A percentile compares a stretch with the other conserved stretches of the same genome.
phyloP scores from a whole-genome alignment of 2,329 filamentous ascomycete genomes.

The Trichoderma atrobrunneum region DNA sequence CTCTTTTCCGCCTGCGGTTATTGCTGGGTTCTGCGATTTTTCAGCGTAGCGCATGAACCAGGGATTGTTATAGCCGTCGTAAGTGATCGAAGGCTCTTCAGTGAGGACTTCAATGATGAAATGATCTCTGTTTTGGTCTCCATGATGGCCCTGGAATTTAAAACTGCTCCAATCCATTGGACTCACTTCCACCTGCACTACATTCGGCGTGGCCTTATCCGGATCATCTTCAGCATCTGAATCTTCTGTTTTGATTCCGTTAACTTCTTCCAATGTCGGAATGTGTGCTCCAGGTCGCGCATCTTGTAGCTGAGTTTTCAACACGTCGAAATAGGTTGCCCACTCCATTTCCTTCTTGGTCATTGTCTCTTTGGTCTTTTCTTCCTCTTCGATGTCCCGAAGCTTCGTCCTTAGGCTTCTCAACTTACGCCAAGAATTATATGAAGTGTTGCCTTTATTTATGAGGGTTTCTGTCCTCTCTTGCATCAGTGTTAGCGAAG shows the following conservation, averaged over 20 bases:
- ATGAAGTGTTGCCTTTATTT: not conserved
- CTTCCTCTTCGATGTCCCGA: not conserved
- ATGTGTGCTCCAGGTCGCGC: not conserved
- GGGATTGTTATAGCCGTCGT: not conserved
- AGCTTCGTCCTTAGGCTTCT: not conserved
- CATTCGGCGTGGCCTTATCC: not conserved
- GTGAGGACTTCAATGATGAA: slow-evolving; percentile 5
- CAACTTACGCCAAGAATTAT: not conserved
- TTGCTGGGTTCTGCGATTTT: not conserved
- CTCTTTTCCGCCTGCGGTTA: not conserved
- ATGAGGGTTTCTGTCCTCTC: not conserved
- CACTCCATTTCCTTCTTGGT: not conserved
- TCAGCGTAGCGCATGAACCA: not conserved
- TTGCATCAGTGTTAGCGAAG: not conserved
- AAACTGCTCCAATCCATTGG: not conserved
- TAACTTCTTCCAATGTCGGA: not conserved
- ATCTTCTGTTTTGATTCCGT: not conserved
- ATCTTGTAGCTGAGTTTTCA: not conserved
- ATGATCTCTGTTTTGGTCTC: not conserved
- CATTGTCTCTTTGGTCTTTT: not conserved
- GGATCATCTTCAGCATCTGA: not conserved
- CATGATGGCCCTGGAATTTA: not conserved
- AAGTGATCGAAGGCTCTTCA: not conserved
- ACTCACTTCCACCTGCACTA: not conserved
- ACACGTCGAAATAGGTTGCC: not conserved